A percentile compares a stretch with the other conserved stretches of the same genome.
Conservation (phyloP, 2,329 filamentous ascomycete genomes). For the Beauveria pseudobassiana region DNA sequence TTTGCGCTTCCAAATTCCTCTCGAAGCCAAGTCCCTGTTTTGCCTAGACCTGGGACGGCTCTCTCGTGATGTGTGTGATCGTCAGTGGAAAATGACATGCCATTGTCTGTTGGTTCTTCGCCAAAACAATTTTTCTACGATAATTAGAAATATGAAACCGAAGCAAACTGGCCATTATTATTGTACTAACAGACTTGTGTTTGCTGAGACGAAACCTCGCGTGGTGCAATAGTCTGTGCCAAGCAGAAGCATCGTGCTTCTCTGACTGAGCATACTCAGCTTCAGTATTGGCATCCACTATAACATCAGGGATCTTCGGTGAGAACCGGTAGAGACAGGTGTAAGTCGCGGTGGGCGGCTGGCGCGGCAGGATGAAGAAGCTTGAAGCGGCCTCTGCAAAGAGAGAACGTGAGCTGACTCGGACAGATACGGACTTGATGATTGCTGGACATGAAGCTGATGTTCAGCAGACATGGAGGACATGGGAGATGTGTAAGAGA, state of each 20-base stretch:
- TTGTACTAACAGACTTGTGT: not conserved
- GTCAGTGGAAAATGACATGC: not conserved
- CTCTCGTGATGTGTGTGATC: not conserved
- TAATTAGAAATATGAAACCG: not conserved
- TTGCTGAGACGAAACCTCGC: not conserved
- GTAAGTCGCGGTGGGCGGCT: constrained; percentile 10
- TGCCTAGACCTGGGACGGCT: constrained; percentile 4
- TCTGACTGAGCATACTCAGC: not conserved
- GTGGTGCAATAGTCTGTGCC: not conserved
- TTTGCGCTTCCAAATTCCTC: constrained; percentile 23
- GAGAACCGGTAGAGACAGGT: not conserved
- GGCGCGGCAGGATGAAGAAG: constrained; percentile 5
- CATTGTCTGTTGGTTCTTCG: not conserved
- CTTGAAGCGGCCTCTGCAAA: constrained; percentile 28
- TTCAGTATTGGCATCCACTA: not conserved
- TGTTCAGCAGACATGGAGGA: constrained; percentile 16
- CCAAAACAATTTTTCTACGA: not conserved
- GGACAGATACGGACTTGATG: constrained; percentile 36
- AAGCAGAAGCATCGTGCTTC: not conserved
- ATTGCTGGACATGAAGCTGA: constrained; percentile 12
- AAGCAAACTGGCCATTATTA: too few relatives aligned
- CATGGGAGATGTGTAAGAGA: constrained; percentile 19
- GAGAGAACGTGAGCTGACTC: constrained; percentile 42
- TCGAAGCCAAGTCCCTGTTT: constrained; percentile 23
- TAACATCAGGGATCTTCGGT: not conserved